Percentiles rank a stretch among this genome's conserved stretches.
Evolutionary conservation across 768 basidiomycete genomes (phyloP).

Genomic region (Pulveroboletus sp.): DNA sequence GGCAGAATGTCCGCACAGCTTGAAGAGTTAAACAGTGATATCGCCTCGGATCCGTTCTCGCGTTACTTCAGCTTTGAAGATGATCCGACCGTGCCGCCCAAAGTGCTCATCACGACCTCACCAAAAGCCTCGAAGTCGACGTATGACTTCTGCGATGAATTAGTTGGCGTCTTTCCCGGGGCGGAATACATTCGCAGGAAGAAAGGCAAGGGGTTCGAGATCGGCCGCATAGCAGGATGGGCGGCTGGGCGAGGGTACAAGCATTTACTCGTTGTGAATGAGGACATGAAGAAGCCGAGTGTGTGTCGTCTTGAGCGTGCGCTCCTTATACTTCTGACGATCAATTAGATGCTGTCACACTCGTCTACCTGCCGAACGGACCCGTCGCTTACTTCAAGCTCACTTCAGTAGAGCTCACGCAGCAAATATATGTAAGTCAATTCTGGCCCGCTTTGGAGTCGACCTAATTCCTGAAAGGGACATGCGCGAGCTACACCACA

Average conservation of each 20-base stretch:
- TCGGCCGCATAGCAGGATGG: conserved; percentile 91
- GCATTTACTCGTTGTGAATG: conserved; percentile 89
- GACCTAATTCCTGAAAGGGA: conserved; percentile 46
- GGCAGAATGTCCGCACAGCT: conserved; percentile 36
- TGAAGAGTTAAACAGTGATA: conserved; percentile 62
- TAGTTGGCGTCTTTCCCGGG: conserved; percentile 86
- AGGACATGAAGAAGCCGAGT: conserved; percentile 94
- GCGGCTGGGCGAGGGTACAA: conserved; percentile 85
- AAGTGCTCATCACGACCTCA: conserved; percentile 88
- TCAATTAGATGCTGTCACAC: conserved; percentile 79
- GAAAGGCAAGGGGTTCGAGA: conserved; percentile 86
- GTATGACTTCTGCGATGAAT: conserved; percentile 90
- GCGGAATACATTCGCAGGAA: conserved; percentile 84
- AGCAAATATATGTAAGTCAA: conserved; percentile 73
- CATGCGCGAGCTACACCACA: conserved; percentile 92
- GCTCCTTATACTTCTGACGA: conserved; percentile 5
- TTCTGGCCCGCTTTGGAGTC: background rate
- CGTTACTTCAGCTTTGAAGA: conserved; percentile 67
- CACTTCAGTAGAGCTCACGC: conserved; percentile 79
- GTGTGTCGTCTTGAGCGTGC: conserved; percentile 30
- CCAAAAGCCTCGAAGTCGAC: conserved; percentile 84
- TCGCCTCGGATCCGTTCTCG: conserved; percentile 73
- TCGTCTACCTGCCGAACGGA: conserved; percentile 86
- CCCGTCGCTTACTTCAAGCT: conserved; percentile 96
- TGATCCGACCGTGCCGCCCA: conserved; percentile 73